Evolutionary conservation across 192 early-diverging fungal genomes (phyloP), one percentile per base, ranked within the genome.

Genomic region (Oehlia diaphana): DNA sequence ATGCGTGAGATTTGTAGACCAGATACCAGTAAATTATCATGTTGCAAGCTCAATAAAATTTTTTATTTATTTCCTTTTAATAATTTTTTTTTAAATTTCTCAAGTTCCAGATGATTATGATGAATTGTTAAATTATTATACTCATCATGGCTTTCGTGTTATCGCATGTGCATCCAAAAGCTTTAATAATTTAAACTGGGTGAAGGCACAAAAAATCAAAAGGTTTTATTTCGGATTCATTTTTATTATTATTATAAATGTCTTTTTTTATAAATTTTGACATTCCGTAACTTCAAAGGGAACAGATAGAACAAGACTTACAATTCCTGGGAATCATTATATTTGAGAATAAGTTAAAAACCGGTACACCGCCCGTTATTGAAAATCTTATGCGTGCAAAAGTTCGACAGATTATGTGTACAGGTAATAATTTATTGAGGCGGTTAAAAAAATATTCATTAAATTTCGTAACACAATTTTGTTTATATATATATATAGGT

Each of bases 331-430:
- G 97, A 1, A 96, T 99, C 72, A 90, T 99, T 63, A 90, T 99
- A 31, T 99, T 99, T 90, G 98, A 99, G 81, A 99, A 99, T 90
- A 99, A 97, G 88, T 84, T 99, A 33, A 99, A 99, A 80, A 91
- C 94, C 4, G 92, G 92, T 5, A 96, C 97, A 0, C 85, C 91
- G 16, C 85, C 90, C 4, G 93, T 96, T 4, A 87, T 99, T 9
- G 87, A 92, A 42, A 91, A 90, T 39, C 87, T 99, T 26, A 85
- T 90, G 33, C 88, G 88, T 31, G 98, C 98, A 13, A 87, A 89
- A 23, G 97, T 99, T 72, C 89, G 96, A 37, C 94, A 95, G 86
- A 92, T 98, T 62, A 99, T 99, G 98, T 99, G 97, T 80, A 99
- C 98, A 1, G 96, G 91, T 88, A 81, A 74, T 72, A 64, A 1